Evolutionary conservation across 306 rosid genomes (phyloP), one percentile per base, ranked within the genome.

Genomic region (Trifolium fragiferum): DNA sequence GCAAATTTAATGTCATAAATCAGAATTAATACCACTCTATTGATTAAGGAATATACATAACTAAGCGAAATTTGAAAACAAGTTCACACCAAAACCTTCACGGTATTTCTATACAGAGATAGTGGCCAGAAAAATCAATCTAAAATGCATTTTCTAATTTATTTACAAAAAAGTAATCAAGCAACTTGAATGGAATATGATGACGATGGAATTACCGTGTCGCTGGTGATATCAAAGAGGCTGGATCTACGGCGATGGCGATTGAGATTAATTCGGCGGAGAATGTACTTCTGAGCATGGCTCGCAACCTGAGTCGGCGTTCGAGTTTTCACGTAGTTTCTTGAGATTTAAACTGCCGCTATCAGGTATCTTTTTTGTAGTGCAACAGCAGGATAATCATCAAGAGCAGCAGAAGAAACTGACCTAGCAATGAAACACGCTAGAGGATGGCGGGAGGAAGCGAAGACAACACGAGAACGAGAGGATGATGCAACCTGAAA

Each of bases 161-260:
- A n/a, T n/a, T n/a, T n/a, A n/a, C n/a, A n/a, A n/a, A 27, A 27
- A 27, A 3, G 30, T 2, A 2, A 27, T 27, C 32, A 30, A 30
- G 33, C 33, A 30, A 4, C 33, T 4, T 4, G 33, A 30, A 4
- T 30, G 33, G 40, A 35, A 35, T 35, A 40, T 40, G 44, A 54
- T 9, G n/a, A n/a, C n/a, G n/a, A n/a, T n/a, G n/a, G n/a, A n/a
- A n/a, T n/a, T n/a, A 95, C 99, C 80, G 96, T 75, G 71, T 95
- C 99, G 1, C 98, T 89, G 74, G 99, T 95, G 87, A 95, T 95
- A 41, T 95, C 99, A 5, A 95, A 95, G 57, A 95, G 98, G 80
- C 99, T 95, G 69, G 99, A 92, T 87, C 99, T 86, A 72, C 99
- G 99, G 84, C 99, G 99, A 20, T 98, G 95, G 90, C 99, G 98